These are phyloP conservation scores for Diversispora epigaea DNA, from an alignment of 192 early-diverging fungal genomes.

Conservation along the genomic window DNA sequence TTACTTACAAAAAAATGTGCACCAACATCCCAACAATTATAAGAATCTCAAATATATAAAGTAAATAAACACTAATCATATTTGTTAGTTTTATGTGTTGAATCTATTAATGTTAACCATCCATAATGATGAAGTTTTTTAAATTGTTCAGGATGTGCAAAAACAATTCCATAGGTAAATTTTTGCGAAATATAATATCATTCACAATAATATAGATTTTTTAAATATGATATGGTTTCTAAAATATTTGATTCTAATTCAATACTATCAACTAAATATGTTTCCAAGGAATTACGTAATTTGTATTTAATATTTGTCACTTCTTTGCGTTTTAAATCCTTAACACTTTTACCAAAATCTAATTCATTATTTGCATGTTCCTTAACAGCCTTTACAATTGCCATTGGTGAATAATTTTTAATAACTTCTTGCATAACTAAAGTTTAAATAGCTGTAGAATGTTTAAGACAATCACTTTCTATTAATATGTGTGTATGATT, in stretches of 20 bases:
- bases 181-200: neutral
- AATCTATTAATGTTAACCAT: conserved; percentile 35
- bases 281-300: neutral
- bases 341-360: conserved; percentile 1
- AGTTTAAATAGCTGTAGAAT: neutral
- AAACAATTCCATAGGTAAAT: conserved; percentile 19
- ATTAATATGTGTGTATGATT: neutral
- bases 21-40: neutral
- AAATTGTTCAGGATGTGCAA: conserved; percentile 15
- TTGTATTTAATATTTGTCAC: conserved; percentile 24
- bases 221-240: neutral
- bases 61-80: too few species aligned
- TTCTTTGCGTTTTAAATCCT: conserved; percentile 21
- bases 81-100: conserved; percentile 3
- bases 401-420: neutral
- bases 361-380: conserved; percentile 11
- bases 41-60: too few species aligned
- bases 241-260: neutral
- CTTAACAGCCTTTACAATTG: conserved; percentile 6
- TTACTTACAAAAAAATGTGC: neutral
- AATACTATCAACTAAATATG: conserved; percentile 1
- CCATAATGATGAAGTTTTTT: conserved; percentile 17
- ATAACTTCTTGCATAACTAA: conserved; percentile 13
- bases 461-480: neutral
- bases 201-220: conserved; percentile 4